A percentile compares a stretch with the other conserved stretches of the same genome.
phyloP scores from a whole-genome alignment of 1,284 basidiomycete genomes.

The Stereum hirsutum region DNA sequence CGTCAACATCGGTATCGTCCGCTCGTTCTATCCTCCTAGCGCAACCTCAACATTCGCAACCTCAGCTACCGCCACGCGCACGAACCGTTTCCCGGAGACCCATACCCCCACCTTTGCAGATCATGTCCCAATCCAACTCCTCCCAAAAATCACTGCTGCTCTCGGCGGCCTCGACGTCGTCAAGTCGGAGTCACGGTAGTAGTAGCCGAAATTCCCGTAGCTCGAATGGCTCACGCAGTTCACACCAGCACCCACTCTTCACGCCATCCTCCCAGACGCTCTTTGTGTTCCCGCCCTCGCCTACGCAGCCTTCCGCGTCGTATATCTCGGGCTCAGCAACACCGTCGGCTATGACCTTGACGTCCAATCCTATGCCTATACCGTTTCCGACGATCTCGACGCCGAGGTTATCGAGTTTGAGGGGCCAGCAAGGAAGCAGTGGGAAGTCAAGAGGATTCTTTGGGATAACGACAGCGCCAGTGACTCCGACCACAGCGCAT shows the following conservation, averaged over 20 bases:
- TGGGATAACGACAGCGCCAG: constrained; percentile 49
- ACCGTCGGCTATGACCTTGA: constrained; percentile 68
- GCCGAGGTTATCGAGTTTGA: constrained; percentile 67
- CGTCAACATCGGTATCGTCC: background rate
- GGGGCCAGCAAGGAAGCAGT: too few relatives aligned
- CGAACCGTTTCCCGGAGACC: constrained; percentile 46
- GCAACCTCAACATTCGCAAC: too few relatives aligned
- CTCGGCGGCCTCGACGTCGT: too few relatives aligned
- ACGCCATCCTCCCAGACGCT: constrained; percentile 66
- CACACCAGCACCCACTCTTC: constrained; percentile 22
- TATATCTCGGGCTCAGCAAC: too few relatives aligned
- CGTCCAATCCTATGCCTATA: constrained; percentile 38
- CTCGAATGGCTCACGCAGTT: constrained; percentile 2
- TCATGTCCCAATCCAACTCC: constrained; percentile 25
- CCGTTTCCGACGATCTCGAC: constrained; percentile 55
- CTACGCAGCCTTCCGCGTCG: constrained; percentile 46
- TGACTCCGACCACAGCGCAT: constrained; percentile 72
- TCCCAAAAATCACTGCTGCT: constrained; percentile 15
- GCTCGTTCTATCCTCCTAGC: too few relatives aligned
- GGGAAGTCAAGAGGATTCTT: constrained; percentile 66
- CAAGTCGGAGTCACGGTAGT: too few relatives aligned
- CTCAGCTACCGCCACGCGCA: constrained; percentile 26
- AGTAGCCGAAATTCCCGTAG: too few relatives aligned
- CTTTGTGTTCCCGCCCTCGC: constrained; percentile 78
- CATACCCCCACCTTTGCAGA: constrained; percentile 43